Base-by-base conservation (phyloP, 2,329 filamentous ascomycete species). In the Nannizziopsis arthrosporioides region DNA sequence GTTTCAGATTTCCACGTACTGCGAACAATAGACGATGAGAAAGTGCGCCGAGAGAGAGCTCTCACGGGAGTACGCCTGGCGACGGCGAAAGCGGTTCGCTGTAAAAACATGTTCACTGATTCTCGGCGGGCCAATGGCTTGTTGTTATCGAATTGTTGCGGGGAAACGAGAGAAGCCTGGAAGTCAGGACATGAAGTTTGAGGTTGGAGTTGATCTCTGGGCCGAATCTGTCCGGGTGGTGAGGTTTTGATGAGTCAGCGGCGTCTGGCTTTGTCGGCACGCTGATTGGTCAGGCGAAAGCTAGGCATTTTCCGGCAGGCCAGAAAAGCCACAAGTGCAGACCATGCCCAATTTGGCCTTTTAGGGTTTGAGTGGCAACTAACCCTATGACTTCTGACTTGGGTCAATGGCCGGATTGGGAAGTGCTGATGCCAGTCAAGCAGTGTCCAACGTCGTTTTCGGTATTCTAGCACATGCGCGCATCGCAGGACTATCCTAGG, bases 51-150 rank as follows among this genome's bases (percentile, higher is more conserved):
- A 55, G 66, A 62, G 55, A 70, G 50, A 53, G 45, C 38, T 47
- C 66, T 59, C 56, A 64, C 56, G 48, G 68, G 68, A 53, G 67
- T 62, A 42, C 68, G 69, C 64, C 67, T 64, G 48, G 66, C 69
- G 54, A 71, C 62, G 58, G 65, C 62, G 61, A 67, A 66, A 57
- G 64, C 68, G 57, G 67, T 66, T 59, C 68, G 69, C 62, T 67
- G 67, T 56, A 66, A 64, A 64, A 70, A 72, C 70, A 71, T 73
- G 62, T 30, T 17, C 9, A 42, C n/a, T 30, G 60, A 53, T 42
- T 58, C 44, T 37, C 35, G 35, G 15, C 37, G 12, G 22, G 37
- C 41, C 41, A 41, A 44, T 49, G 41, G 42, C 37, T 11, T 34
- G 35, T 35, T 36, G 44, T 39, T 42, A 39, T 12, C 10, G 32